Conservation (phyloP, 352 stramenopile species). For the Phytophthora chlamydospora region DNA sequence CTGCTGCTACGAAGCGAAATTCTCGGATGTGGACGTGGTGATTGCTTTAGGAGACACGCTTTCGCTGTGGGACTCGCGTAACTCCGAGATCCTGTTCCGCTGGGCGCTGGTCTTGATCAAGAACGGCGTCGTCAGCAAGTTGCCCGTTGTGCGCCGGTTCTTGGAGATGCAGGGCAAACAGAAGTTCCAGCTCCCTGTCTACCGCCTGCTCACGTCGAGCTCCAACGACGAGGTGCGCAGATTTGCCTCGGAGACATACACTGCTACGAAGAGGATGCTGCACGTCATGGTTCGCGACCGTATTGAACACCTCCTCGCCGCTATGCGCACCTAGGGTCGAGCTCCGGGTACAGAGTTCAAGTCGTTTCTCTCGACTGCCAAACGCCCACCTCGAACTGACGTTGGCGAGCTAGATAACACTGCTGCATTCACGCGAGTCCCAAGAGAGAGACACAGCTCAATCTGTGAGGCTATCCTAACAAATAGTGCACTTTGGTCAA, state of each 20-base stretch:
- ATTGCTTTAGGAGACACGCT: conserved; percentile 60
- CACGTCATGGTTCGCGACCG: conserved; percentile 83
- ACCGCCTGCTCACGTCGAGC: conserved; percentile 60
- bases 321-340: conserved; percentile 28
- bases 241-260: conserved; percentile 58
- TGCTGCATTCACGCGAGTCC: too few species aligned
- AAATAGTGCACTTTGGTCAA: too few species aligned
- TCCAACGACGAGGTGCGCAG: conserved; percentile 40
- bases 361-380: background rate
- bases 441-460: too few species aligned
- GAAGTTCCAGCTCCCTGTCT: conserved; percentile 82
- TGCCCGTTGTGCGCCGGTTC: conserved; percentile 58
- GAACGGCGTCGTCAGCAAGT: conserved; percentile 53
- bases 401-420: background rate
- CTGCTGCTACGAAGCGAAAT: conserved; percentile 56
- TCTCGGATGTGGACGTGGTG: conserved; percentile 50
- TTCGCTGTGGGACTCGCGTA: conserved; percentile 57
- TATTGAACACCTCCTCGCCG: conserved; percentile 56
- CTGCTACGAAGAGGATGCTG: conserved; percentile 47
- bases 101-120: conserved; percentile 73
- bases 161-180: conserved; percentile 79
- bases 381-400: conserved; percentile 3
- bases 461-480: too few species aligned
- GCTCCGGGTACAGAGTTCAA: background rate
- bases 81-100: conserved; percentile 72